Evolutionary conservation across 306 rosid genomes (phyloP).

Genomic region (Trifolium pratense): DNA sequence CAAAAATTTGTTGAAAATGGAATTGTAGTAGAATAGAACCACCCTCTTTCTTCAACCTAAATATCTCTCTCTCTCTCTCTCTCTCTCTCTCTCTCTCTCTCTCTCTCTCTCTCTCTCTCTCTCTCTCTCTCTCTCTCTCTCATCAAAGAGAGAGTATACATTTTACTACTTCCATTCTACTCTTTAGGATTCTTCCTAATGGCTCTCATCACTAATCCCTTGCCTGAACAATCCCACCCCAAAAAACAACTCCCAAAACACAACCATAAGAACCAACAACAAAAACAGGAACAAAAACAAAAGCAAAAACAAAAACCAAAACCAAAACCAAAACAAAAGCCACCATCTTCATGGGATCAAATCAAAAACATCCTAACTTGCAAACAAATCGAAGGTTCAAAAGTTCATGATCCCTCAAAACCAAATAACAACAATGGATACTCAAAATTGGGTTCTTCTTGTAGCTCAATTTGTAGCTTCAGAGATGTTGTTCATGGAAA

Average conservation of each 20-base stretch:
- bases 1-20: neutral
- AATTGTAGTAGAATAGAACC: neutral
- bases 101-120: constrained; percentile 7
- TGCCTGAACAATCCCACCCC: constrained; percentile 55
- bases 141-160: constrained; percentile 37
- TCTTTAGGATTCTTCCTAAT: constrained; percentile 37
- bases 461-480: constrained; percentile 93
- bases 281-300: constrained; percentile 39
- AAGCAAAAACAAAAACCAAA: too few species aligned
- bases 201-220: constrained; percentile 63
- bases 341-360: constrained; percentile 85
- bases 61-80: neutral
- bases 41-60: neutral
- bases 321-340: constrained; percentile 44
- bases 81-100: constrained; percentile 3
- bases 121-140: neutral
- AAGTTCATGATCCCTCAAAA: constrained; percentile 78
- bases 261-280: constrained; percentile 29
- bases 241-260: constrained; percentile 44
- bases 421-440: constrained; percentile 40
- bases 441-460: constrained; percentile 84
- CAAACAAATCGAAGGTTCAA: constrained; percentile 80
- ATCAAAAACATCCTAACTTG: constrained; percentile 84
- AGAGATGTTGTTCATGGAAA: constrained; percentile 84
- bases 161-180: neutral